Percentiles rank a stretch among this genome's conserved stretches.
phyloP scores from a whole-genome alignment of 2,329 filamentous ascomycete genomes.

The Proliferodiscus dingleyae region DNA sequence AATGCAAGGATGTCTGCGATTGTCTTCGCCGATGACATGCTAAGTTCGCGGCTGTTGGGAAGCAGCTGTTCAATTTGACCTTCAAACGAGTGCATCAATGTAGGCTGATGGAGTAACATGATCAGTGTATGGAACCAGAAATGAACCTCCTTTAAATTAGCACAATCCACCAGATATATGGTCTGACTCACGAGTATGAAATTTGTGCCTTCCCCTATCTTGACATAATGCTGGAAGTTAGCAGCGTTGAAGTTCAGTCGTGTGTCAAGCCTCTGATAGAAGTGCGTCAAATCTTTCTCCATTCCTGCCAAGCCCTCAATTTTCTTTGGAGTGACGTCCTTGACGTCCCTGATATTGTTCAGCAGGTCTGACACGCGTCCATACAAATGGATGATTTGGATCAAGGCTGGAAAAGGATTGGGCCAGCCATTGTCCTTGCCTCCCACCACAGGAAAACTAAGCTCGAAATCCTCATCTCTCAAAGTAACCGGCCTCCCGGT shows the following conservation, averaged over 20 bases:
- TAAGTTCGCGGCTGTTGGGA: constrained; percentile 70
- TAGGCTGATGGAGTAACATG: constrained; percentile 79
- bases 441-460: constrained; percentile 56
- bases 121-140: constrained; percentile 82
- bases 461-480: constrained; percentile 78
- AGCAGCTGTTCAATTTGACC: constrained; percentile 66
- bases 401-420: constrained; percentile 71
- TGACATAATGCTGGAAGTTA: constrained; percentile 83
- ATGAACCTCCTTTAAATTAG: constrained; percentile 76
- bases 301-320: constrained; percentile 68
- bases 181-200: constrained; percentile 79
- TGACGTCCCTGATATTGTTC: constrained; percentile 70
- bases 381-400: constrained; percentile 81
- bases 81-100: constrained; percentile 72
- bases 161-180: constrained; percentile 70
- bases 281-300: constrained; percentile 70
- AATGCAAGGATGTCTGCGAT: constrained; percentile 86
- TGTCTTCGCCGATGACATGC: constrained; percentile 61
- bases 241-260: constrained; percentile 76
- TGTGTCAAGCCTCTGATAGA: constrained; percentile 68
- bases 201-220: constrained; percentile 74
- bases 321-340: constrained; percentile 71
- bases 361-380: constrained; percentile 78
- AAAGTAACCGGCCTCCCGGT: constrained; percentile 81
- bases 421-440: constrained; percentile 64